Conservation (phyloP, 192 early-diverging fungal species). For the Coemansia guatemalensis region DNA sequence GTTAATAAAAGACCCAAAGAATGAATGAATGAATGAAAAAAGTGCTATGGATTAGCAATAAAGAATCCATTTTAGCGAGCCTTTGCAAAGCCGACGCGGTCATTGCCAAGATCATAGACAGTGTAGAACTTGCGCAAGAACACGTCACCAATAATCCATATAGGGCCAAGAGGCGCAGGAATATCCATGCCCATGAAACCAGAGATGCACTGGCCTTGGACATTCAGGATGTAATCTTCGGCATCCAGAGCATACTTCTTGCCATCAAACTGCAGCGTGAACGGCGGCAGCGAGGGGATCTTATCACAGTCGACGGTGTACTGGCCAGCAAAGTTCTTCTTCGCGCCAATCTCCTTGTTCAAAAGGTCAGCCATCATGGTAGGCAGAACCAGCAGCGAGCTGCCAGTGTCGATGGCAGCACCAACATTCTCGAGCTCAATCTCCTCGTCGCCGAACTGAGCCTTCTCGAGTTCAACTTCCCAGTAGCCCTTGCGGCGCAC, state of each 20-base stretch:
- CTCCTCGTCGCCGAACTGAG: constrained; percentile 77
- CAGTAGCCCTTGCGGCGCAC: constrained; percentile 94
- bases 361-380: constrained; percentile 80
- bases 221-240: constrained; percentile 67
- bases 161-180: constrained; percentile 69
- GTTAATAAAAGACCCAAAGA: not conserved
- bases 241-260: constrained; percentile 61
- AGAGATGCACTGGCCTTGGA: constrained; percentile 69
- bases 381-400: constrained; percentile 81
- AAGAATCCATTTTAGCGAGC: constrained; percentile 24
- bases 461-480: constrained; percentile 86
- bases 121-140: constrained; percentile 83
- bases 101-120: constrained; percentile 56
- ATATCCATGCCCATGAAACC: constrained; percentile 95
- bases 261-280: constrained; percentile 77
- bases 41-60: not conserved
- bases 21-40: not conserved
- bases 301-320: constrained; percentile 79
- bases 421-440: constrained; percentile 63
- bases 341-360: constrained; percentile 89
- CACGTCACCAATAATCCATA: constrained; percentile 86
- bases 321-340: constrained; percentile 91
- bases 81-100: constrained; percentile 57
- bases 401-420: constrained; percentile 92
- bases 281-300: constrained; percentile 68